Conservation (phyloP, 148 eudicot genomes). For the Silene uniflora region DNA sequence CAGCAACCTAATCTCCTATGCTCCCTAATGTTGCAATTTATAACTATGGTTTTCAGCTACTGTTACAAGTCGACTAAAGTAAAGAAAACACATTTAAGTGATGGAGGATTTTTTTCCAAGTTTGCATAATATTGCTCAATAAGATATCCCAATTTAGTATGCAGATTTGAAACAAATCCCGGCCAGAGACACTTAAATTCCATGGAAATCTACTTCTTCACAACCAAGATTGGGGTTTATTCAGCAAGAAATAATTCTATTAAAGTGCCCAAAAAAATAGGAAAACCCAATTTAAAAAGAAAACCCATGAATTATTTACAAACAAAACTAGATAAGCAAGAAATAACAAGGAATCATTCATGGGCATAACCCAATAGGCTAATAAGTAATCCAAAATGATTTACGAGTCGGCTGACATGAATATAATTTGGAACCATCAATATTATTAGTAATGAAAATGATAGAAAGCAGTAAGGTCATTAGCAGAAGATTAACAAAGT, state of each 20-base stretch:
- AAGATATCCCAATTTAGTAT: background rate
- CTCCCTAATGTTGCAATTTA: too few species aligned
- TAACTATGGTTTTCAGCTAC: background rate
- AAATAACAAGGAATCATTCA: background rate
- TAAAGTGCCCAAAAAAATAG: background rate
- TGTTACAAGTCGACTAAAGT: background rate
- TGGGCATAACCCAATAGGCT: too few species aligned
- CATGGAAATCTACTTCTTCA: too few species aligned
- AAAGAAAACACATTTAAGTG: background rate
- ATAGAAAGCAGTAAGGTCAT: background rate
- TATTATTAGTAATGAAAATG: background rate
- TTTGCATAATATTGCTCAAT: background rate
- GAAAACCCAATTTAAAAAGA: too few species aligned
- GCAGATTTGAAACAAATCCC: too few species aligned
- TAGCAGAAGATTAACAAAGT: slow-evolving; percentile 10
- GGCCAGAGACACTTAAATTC: too few species aligned
- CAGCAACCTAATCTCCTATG: background rate
- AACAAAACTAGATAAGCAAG: background rate
- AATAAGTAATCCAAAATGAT: background rate
- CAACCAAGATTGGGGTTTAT: too few species aligned
- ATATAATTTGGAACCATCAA: background rate
- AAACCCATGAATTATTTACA: background rate
- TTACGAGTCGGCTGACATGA: background rate
- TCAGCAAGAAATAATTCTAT: too few species aligned
- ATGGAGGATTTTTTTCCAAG: too few species aligned